Conservation (phyloP, 1,284 basidiomycete species). For the Exobasidium cylindrosporum region DNA sequence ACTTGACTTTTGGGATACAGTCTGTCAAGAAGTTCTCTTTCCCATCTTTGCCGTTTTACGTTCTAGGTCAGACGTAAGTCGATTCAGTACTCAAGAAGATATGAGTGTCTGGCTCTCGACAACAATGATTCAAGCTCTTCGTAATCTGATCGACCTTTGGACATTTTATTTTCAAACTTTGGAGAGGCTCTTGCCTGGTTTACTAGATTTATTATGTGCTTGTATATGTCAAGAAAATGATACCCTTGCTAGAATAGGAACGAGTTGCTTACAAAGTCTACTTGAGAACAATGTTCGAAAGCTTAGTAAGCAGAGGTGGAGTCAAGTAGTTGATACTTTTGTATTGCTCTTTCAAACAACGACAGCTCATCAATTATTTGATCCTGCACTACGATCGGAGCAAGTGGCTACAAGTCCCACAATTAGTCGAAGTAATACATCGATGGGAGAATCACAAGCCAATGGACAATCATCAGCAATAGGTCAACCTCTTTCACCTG, state of each 20-base stretch:
- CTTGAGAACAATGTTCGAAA: conserved; percentile 90
- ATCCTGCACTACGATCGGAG: conserved; percentile 70
- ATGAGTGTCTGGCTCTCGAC: conserved; percentile 99
- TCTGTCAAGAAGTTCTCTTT: conserved; percentile 93
- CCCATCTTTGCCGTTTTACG: conserved; percentile 96
- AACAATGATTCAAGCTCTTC: conserved; percentile 96
- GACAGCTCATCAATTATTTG: conserved; percentile 94
- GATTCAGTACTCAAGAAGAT: conserved; percentile 94
- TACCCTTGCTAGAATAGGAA: conserved; percentile 94
- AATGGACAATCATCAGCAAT: conserved; percentile 4
- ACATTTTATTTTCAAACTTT: conserved; percentile 92
- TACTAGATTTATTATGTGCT: conserved; percentile 87
- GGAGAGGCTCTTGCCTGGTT: conserved; percentile 82
- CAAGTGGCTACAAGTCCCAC: conserved; percentile 55
- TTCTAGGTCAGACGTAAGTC: conserved; percentile 73
- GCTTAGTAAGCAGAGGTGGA: conserved; percentile 81
- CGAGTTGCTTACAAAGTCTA: conserved; percentile 93
- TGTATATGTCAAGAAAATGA: conserved; percentile 93
- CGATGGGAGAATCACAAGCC: conserved; percentile 2
- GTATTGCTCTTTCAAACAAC: conserved; percentile 94
- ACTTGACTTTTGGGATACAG: conserved; percentile 94
- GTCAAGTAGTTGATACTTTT: conserved; percentile 86
- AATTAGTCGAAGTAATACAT: neutral
- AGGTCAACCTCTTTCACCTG: conserved; percentile 1
- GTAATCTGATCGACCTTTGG: conserved; percentile 92